Percentiles rank a stretch among this genome's conserved stretches.
These are phyloP conservation scores for Colletotrichum sp. DNA, from an alignment of 2,329 filamentous ascomycete genomes.

Conservation along the genomic window DNA sequence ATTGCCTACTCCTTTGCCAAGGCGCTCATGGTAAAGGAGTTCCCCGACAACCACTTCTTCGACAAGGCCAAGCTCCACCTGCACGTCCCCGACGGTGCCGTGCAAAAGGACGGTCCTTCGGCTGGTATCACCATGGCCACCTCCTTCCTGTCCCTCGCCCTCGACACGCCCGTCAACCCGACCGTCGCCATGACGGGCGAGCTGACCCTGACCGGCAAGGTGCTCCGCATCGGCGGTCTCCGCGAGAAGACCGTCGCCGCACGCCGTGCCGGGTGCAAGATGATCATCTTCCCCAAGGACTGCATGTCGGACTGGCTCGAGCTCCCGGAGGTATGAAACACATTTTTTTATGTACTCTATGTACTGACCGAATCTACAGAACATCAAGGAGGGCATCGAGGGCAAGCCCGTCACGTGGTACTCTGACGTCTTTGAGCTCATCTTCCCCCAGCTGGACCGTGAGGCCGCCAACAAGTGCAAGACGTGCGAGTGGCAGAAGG, in stretches of 20 bases:
- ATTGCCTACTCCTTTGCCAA: conserved; percentile 98
- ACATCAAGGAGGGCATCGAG: conserved; percentile 96
- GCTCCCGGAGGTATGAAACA: conserved; percentile 81
- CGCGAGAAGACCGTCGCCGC: conserved; percentile 98
- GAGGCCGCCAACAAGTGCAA: conserved; percentile 79
- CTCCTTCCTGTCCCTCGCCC: conserved; percentile 81
- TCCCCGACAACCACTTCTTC: conserved; percentile 92
- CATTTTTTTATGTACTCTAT: neutral
- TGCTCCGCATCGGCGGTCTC: conserved; percentile 90
- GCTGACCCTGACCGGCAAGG: conserved; percentile 95
- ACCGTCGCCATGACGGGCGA: conserved; percentile 98
- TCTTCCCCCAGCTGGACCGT: conserved; percentile 83
- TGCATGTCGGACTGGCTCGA: conserved; percentile 98
- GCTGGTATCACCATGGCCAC: conserved; percentile 99
- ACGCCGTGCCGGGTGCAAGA: conserved; percentile 88
- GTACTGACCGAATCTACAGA: conserved; percentile 58
- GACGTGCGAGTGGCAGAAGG: conserved; percentile 58
- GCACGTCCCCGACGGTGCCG: conserved; percentile 95
- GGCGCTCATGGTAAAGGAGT: conserved; percentile 82
- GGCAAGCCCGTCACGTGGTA: conserved; percentile 95
- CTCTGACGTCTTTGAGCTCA: conserved; percentile 86
- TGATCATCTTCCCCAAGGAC: conserved; percentile 92
- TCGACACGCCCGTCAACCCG: conserved; percentile 79
- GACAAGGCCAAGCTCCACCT: conserved; percentile 94
- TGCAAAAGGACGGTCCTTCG: conserved; percentile 91